phyloP scores from a whole-genome alignment of 495 filamentous ascomycete genomes.

The Niebla homalea region DNA sequence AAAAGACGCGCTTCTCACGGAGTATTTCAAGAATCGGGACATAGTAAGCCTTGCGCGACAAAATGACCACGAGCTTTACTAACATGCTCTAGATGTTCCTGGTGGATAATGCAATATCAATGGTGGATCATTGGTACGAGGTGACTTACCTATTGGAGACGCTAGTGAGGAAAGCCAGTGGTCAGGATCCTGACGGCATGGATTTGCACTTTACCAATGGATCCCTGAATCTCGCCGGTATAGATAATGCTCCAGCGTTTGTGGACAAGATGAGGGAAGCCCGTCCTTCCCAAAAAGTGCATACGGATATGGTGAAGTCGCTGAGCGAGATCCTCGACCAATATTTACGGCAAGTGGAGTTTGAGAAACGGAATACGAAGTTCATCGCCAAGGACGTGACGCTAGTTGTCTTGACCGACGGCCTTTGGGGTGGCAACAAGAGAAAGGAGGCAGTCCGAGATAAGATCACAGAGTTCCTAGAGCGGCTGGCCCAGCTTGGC shows the following conservation, averaged over 20 bases:
- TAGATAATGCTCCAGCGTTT: slow-evolving; percentile 1
- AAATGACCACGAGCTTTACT: not conserved
- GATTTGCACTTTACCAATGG: slow-evolving; percentile 11
- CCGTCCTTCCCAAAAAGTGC: not conserved
- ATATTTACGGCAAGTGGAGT: slow-evolving; percentile 4
- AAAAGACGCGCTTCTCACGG: slow-evolving; percentile 4
- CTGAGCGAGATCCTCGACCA: slow-evolving; percentile 5
- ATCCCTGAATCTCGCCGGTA: slow-evolving; percentile 1
- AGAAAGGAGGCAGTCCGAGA: slow-evolving; percentile 5
- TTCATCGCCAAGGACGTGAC: not conserved
- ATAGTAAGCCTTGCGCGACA: slow-evolving; percentile 1
- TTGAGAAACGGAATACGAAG: not conserved
- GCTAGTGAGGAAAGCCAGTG: slow-evolving; percentile 4
- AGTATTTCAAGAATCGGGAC: slow-evolving; percentile 8
- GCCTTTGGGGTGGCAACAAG: slow-evolving; percentile 6
- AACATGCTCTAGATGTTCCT: slow-evolving; percentile 14
- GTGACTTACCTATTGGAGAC: slow-evolving; percentile 6
- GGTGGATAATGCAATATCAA: slow-evolving; percentile 20
- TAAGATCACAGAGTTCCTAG: slow-evolving; percentile 4
- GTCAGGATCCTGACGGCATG: slow-evolving; percentile 9
- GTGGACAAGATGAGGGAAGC: slow-evolving; percentile 8
- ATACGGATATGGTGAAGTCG: slow-evolving; percentile 4
- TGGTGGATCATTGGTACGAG: slow-evolving; percentile 9
- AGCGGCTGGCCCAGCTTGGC: not conserved
- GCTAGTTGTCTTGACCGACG: slow-evolving; percentile 11